These are phyloP conservation scores for Asclepias syriaca DNA, from an alignment of 257 asterid genomes.

Conservation along the genomic window DNA sequence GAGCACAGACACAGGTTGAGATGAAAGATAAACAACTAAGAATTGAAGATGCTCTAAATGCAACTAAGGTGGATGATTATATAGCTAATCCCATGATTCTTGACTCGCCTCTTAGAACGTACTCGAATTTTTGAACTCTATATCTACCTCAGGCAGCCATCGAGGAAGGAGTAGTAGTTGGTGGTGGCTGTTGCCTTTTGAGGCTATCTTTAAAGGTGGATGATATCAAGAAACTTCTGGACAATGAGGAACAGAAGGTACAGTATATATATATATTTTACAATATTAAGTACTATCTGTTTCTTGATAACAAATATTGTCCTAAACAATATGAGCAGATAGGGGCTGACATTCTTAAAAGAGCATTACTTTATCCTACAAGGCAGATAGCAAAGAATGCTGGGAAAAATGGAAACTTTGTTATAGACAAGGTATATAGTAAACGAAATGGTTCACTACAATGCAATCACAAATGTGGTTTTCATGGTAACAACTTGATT, in stretches of 20 bases:
- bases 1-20: slow-evolving; percentile 82
- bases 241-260: slow-evolving; percentile 79
- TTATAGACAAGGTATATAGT: slow-evolving; percentile 57
- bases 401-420: slow-evolving; percentile 63
- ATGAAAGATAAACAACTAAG: slow-evolving; percentile 80
- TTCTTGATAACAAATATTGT: not conserved
- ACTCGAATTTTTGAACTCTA: not conserved
- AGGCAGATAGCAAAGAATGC: slow-evolving; percentile 84
- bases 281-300: not conserved
- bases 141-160: slow-evolving; percentile 55
- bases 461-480: not conserved
- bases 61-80: slow-evolving; percentile 62
- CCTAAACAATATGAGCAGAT: slow-evolving; percentile 34
- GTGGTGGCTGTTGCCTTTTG: slow-evolving; percentile 83
- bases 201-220: slow-evolving; percentile 65
- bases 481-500: not conserved
- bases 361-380: slow-evolving; percentile 70
- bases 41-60: slow-evolving; percentile 83
- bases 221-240: slow-evolving; percentile 42
- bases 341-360: slow-evolving; percentile 77
- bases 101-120: not conserved
- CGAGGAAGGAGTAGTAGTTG: slow-evolving; percentile 88
- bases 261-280: not conserved
- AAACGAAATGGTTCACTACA: not conserved
- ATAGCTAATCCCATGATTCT: not conserved